Evolutionary conservation across 345 rosid species (phyloP).

Genomic region (Odontarrhena argentea): DNA sequence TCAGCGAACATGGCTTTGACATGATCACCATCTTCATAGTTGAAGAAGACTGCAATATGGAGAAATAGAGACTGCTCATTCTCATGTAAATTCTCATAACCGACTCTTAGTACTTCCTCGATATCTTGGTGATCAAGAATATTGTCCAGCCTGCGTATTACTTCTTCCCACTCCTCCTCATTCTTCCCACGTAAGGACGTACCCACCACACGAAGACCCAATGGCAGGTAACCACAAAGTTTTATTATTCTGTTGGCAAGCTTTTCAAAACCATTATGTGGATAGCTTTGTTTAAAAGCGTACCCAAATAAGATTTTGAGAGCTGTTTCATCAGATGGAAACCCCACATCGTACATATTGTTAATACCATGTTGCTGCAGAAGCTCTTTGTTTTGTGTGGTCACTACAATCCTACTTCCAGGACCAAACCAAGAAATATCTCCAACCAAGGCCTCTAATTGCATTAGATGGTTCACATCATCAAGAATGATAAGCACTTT

Average conservation of each 20-base stretch:
- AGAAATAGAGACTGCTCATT: conserved; percentile 31
- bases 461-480: conserved; percentile 47
- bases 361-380: background rate
- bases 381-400: conserved; percentile 10
- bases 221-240: background rate
- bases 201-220: conserved; percentile 16
- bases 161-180: background rate
- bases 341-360: background rate
- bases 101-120: conserved; percentile 8
- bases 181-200: background rate
- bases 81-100: conserved; percentile 36
- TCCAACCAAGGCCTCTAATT: conserved; percentile 49
- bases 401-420: background rate
- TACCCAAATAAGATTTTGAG: background rate
- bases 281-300: background rate
- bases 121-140: conserved; percentile 13
- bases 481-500: conserved; percentile 49
- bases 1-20: background rate
- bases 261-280: background rate
- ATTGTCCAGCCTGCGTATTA: background rate
- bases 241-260: background rate
- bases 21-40: background rate
- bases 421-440: conserved; percentile 41
- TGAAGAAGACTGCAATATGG: conserved; percentile 41
- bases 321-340: conserved; percentile 10